Evolutionary conservation across 371 early-diverging fungal species (phyloP), one percentile per base, ranked within the genome.

Genomic region (Mortierella sp.): DNA sequence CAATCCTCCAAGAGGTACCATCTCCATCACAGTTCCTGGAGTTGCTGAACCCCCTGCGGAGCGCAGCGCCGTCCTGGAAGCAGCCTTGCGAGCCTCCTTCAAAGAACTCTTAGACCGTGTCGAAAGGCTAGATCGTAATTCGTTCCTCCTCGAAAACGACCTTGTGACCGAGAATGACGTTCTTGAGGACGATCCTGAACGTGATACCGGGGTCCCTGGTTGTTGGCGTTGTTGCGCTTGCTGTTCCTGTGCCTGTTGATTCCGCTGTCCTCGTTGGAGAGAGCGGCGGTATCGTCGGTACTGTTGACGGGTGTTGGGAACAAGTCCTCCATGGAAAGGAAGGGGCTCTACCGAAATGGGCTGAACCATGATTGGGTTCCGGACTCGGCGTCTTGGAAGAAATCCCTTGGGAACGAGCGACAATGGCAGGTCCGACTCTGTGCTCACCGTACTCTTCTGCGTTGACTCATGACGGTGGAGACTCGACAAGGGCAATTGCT

Each of bases 301-400:
- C 16, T 86, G n/a, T 14, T 75, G 63, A 24, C 56, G 70, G 21
- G 82, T 86, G 43, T 79, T 76, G 2, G 82, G 79, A 0, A 86
- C 86, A n/a, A 86, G 73, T 7, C 70, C 75, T 16, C 82, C 86
- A 79, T 82, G 86, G 75, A 80, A 86, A 0, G 79, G 76, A 7
- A 86, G 63, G 1, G 86, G 86, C 41, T 86, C 86, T n/a, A 82
- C 77, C 41, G 86, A 86, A 75, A 86, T 86, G 24, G 87, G 82
- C 49, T 86, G 87, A 16, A 82, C 82, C 55, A 70, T 32, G 10
- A 63, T 41, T 24, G 87, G 87, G 55, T 86, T 86, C 60, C 78
- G 70, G 29, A 63, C 63, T 49, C 65, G 75, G 11, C 38, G 35
- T 14, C 48, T 51, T 11, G 46, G 44, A 75, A 11, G 38, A 43